Evolutionary conservation across 1,284 basidiomycete genomes (phyloP).

Genomic region (Microbotryomycetes sp.): DNA sequence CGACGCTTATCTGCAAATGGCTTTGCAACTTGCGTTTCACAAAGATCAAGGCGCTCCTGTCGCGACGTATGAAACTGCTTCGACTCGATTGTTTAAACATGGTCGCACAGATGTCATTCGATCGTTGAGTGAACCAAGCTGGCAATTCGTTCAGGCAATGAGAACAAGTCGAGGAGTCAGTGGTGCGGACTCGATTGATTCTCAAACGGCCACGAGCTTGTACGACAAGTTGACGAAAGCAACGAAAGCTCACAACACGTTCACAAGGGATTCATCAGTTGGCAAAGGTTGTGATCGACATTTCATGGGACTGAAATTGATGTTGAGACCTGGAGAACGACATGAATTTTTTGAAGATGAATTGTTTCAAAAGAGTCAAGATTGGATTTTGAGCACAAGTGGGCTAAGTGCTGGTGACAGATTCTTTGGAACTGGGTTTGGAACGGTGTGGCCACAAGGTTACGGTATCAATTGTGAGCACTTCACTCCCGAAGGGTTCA

Average conservation of each 20-base stretch:
- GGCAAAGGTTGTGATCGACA: conserved; percentile 89
- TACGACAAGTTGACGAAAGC: conserved; percentile 60
- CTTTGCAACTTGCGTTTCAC: conserved; percentile 87
- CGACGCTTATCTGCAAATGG: conserved; percentile 90
- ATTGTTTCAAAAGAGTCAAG: conserved; percentile 67
- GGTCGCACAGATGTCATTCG: conserved; percentile 92
- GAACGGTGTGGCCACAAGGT: conserved; percentile 69
- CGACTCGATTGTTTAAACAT: conserved; percentile 82
- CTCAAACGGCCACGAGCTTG: conserved; percentile 47
- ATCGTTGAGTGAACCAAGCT: conserved; percentile 66
- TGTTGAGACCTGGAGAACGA: conserved; percentile 51
- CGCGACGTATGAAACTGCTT: conserved; percentile 90
- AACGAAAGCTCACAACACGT: conserved; percentile 62
- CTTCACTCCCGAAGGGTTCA: not conserved
- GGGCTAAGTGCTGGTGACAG: conserved; percentile 77
- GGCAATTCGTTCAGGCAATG: conserved; percentile 75
- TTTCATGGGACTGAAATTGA: conserved; percentile 72
- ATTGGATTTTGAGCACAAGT: conserved; percentile 89
- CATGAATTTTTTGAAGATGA: conserved; percentile 66
- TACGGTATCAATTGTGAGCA: conserved; percentile 85
- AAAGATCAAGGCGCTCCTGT: conserved; percentile 68
- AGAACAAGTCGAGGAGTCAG: conserved; percentile 45
- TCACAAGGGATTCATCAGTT: conserved; percentile 71
- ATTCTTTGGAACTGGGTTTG: conserved; percentile 89
- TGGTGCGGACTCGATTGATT: not conserved